These are phyloP conservation scores for Viridothelium virens DNA, from an alignment of 495 filamentous ascomycete genomes.

Conservation along the genomic window DNA sequence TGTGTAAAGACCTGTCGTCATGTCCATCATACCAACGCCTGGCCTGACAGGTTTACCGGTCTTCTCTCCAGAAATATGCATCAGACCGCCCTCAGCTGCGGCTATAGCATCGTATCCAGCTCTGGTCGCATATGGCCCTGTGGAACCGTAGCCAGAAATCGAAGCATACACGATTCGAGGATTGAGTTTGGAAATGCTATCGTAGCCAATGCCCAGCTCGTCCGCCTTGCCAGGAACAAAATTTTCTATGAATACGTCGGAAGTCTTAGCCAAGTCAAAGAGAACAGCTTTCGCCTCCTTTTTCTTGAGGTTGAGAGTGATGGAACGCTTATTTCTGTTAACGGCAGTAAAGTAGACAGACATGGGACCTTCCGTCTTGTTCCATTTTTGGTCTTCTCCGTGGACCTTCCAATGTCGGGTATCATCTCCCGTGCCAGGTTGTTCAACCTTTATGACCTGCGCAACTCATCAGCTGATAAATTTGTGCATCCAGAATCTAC, in stretches of 20 bases:
- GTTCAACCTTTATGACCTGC: constrained; percentile 32
- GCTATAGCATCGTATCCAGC: constrained; percentile 33
- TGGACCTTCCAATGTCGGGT: constrained; percentile 25
- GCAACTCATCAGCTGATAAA: no score
- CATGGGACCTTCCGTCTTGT: constrained; percentile 21
- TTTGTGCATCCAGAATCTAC: background rate
- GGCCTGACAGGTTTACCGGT: constrained; percentile 31
- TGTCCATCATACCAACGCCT: constrained; percentile 33
- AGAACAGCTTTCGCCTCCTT: constrained; percentile 20
- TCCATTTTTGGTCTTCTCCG: constrained; percentile 24
- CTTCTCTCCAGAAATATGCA: constrained; percentile 35
- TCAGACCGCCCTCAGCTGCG: constrained; percentile 32
- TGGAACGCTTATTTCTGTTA: constrained; percentile 26
- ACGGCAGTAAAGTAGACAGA: constrained; percentile 27
- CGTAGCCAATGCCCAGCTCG: constrained; percentile 29
- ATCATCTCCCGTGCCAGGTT: constrained; percentile 25
- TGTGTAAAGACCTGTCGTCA: constrained; percentile 34
- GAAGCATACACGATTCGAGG: constrained; percentile 33
- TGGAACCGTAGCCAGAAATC: constrained; percentile 32
- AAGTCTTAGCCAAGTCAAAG: constrained; percentile 25
- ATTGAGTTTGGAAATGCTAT: constrained; percentile 23
- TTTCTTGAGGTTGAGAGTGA: constrained; percentile 27
- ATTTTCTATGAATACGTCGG: constrained; percentile 34
- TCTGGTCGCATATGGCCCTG: constrained; percentile 29
- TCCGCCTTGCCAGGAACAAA: constrained; percentile 33